Evolutionary conservation across 257 asterid genomes (phyloP).

Genomic region (Solanum bukasovii): DNA sequence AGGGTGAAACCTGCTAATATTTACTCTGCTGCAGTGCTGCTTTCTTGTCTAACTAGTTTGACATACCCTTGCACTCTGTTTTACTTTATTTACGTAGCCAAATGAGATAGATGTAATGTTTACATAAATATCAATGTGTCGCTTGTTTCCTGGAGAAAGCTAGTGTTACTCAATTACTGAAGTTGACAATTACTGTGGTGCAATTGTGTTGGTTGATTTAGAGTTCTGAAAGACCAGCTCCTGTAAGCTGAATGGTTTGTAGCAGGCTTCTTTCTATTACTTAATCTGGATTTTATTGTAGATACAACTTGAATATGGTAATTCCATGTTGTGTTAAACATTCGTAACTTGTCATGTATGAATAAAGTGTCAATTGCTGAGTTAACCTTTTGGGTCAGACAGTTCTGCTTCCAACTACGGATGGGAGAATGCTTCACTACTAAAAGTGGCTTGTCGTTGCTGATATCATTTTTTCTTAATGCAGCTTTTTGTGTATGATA

Average conservation of each 20-base stretch:
- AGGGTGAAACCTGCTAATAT: background rate
- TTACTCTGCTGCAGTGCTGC: background rate
- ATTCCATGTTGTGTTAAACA: background rate
- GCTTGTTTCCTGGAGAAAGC: background rate
- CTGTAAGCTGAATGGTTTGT: background rate
- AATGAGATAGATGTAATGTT: background rate
- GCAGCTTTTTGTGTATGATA: constrained; percentile 84
- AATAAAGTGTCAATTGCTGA: background rate
- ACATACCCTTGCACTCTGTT: background rate
- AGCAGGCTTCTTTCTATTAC: background rate
- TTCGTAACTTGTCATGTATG: background rate
- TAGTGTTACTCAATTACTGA: background rate
- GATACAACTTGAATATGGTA: background rate
- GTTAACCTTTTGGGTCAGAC: background rate
- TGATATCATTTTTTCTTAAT: background rate
- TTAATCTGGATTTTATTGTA: background rate
- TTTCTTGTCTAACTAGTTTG: background rate
- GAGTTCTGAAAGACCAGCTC: background rate
- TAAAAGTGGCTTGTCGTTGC: background rate
- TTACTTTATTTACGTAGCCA: background rate
- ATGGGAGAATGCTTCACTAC: background rate
- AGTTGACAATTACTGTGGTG: background rate
- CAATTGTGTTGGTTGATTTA: background rate
- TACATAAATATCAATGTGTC: background rate
- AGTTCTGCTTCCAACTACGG: background rate